Evolutionary conservation across 2,329 filamentous ascomycete genomes (phyloP), one percentile per base, ranked within the genome.

Genomic region (Pezizomycotina sp.): DNA sequence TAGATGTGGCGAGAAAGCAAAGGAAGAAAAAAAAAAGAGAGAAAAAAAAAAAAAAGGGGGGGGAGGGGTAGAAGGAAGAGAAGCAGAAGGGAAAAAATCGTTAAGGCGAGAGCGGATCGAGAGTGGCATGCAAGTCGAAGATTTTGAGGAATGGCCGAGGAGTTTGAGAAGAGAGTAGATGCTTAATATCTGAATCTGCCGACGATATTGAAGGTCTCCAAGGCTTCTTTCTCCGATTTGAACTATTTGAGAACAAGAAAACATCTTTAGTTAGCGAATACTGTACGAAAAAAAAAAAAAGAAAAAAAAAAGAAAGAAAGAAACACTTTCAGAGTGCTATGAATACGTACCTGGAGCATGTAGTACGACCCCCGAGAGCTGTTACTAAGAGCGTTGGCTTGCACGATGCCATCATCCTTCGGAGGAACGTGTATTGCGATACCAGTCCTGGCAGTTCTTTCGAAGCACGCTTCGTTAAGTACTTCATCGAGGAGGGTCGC

Each of bases 381-480:
- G 4, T 71, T 67, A 21, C 74, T 71, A 16, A 71, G 73, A 3
- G 64, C 65, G 34, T 65, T 60, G 19, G 62, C 61, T 0, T 68
- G 48, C 25, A 49, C 47, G 21, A 64, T 56, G 15, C 69, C 69
- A 15, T 69, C 63, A 45, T 69, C 69, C 45, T 74, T 69, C 55
- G 89, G 78, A 72, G 82, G 89, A 22, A 93, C 77, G 47, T 78
- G 84, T 37, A 92, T 74, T 1, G 89, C 80, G 50, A 93, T 86
- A 29, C 84, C 84, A 21, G 79, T 77, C 47, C 77, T 71, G 4
- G 81, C 84, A 42, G 92, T 71, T 12, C 79, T 65, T 48, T 84
- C 77, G 58, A 92, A 91, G 52, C 79, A 84, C 38, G 72, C 78
- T 53, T 83, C 82, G 7, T 77, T 77, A 2, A 93, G 63, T 30